Evolutionary conservation across 208 protist genomes (phyloP).

Genomic region (Acanthamoeba lenticulata): DNA sequence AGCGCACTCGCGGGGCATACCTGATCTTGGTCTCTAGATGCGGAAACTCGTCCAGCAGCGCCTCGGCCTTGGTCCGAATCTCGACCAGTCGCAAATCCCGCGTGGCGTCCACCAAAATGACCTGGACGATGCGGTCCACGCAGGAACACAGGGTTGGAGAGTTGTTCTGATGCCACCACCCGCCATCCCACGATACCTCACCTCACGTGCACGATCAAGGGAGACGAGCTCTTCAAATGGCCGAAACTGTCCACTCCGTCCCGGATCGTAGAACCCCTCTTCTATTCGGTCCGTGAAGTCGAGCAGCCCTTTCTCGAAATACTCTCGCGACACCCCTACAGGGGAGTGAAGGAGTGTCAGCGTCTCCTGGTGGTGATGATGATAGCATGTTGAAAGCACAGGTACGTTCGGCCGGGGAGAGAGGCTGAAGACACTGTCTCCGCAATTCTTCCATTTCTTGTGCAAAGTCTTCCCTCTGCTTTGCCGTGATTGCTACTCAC

Average conservation of each 20-base stretch:
- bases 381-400: no score
- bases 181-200: background rate
- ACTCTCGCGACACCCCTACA: background rate
- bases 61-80: background rate
- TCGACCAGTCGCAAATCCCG: background rate
- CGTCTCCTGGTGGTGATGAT: no score
- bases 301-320: constrained; percentile 2
- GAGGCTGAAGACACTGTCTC: background rate
- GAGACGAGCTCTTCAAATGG: background rate
- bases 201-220: background rate
- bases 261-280: constrained; percentile 28
- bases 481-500: background rate
- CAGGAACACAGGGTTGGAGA: background rate
- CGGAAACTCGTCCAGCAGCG: background rate
- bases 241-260: background rate
- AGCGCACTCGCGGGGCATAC: no score
- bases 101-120: background rate
- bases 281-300: constrained; percentile 23
- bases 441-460: background rate
- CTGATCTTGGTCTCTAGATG: constrained; percentile 46
- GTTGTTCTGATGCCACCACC: background rate
- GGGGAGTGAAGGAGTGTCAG: background rate
- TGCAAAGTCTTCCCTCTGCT: background rate
- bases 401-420: background rate
- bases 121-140: background rate